Percentiles rank a stretch among this genome's conserved stretches.
These are phyloP conservation scores for Aspergillus tanneri DNA, from an alignment of 2,329 filamentous ascomycete genomes.

Conservation along the genomic window DNA sequence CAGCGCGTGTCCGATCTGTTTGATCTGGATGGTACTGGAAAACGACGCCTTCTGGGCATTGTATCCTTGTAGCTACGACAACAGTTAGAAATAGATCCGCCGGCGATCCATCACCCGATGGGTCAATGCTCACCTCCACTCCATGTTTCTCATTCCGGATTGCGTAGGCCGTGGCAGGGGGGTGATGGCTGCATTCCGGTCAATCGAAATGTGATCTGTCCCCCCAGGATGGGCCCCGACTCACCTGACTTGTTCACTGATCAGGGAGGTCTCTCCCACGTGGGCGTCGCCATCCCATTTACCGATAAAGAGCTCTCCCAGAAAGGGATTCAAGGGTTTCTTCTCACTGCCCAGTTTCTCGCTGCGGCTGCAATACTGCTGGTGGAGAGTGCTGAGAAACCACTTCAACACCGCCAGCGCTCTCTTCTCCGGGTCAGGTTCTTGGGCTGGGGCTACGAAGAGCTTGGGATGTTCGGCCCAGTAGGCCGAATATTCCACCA, in stretches of 20 bases:
- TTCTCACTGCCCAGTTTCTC: conserved; percentile 88
- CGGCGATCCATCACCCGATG: neutral
- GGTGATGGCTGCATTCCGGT: conserved; percentile 66
- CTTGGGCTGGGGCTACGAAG: conserved; percentile 77
- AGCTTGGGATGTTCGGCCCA: conserved; percentile 77
- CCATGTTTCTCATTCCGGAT: conserved; percentile 85
- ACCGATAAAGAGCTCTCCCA: conserved; percentile 91
- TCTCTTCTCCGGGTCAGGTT: conserved; percentile 76
- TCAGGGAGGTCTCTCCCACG: conserved; percentile 74
- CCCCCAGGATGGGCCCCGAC: too few relatives aligned
- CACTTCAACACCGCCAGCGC: conserved; percentile 88
- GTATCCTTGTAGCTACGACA: conserved; percentile 65
- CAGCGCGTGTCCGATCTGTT: conserved; percentile 87
- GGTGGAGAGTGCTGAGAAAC: conserved; percentile 91
- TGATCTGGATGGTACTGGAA: conserved; percentile 88
- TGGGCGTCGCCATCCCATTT: conserved; percentile 74
- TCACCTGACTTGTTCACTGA: conserved; percentile 87
- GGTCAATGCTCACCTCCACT: conserved; percentile 52
- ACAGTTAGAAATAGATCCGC: neutral
- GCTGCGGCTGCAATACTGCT: conserved; percentile 73
- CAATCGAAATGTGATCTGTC: neutral
- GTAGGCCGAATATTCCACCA: conserved; percentile 79
- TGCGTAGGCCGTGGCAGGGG: conserved; percentile 89
- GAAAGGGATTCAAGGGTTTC: conserved; percentile 94
- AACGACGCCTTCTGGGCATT: conserved; percentile 97